phyloP scores from a whole-genome alignment of 2,329 filamentous ascomycete genomes.

The Aureobasidium lini region DNA sequence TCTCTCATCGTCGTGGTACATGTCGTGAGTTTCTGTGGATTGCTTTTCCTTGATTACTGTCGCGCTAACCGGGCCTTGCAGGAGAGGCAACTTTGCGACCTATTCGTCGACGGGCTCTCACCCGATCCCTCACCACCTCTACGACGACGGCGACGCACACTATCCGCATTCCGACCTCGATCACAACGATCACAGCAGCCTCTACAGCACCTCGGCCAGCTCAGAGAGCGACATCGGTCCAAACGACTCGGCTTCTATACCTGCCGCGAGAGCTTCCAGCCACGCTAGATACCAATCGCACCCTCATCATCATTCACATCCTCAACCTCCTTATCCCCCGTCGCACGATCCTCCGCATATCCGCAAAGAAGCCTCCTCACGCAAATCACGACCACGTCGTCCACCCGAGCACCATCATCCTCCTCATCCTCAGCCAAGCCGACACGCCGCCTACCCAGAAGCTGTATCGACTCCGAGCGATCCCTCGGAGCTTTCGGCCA shows the following conservation, averaged over 20 bases:
- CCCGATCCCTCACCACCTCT: not conserved
- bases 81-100: not conserved
- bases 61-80: constrained; percentile 1
- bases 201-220: not conserved
- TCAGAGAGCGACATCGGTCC: constrained; percentile 34
- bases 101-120: constrained; percentile 14
- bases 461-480: constrained; percentile 21
- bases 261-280: constrained; percentile 21
- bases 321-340: constrained; percentile 19
- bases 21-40: constrained; percentile 12
- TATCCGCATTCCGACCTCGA: not conserved
- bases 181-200: not conserved
- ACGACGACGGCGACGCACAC: not conserved
- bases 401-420: constrained; percentile 17
- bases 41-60: not conserved
- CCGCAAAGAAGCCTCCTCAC: constrained; percentile 15
- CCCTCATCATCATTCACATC: constrained; percentile 24
- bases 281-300: constrained; percentile 28
- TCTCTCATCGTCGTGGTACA: constrained; percentile 1
- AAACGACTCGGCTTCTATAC: constrained; percentile 43
- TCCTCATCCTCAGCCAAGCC: constrained; percentile 18
- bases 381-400: constrained; percentile 17
- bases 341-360: not conserved
- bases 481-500: constrained; percentile 31
- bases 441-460: constrained; percentile 21